Base-by-base conservation (phyloP, 495 filamentous ascomycete species). In the Penicillium odoratum region DNA sequence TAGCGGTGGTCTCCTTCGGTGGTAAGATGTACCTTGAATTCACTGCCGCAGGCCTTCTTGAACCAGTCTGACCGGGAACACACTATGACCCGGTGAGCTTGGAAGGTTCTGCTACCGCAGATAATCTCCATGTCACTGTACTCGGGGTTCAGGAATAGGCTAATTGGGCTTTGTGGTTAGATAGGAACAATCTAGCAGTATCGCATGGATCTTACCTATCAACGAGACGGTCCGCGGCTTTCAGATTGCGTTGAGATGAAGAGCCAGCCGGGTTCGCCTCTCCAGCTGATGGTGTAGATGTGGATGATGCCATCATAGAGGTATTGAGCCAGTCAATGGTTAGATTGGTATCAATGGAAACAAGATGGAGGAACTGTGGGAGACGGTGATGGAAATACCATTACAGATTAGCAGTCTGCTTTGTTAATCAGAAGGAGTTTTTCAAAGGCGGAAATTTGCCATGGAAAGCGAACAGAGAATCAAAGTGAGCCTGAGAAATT, bases 121-220 rank as follows among this genome's bases (percentile, higher is more conserved):
- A 48, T 15, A 10, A 48, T 48, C n/a, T 48, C 5, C 28, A 48
- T 33, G 8, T 48, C 46, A 9, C 46, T 48, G 28, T 48, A 48
- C 6, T 31, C 28, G 3, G 11, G 6, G 11, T n/a, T 31, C 11
- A 48, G 28, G 13, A 48, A 48, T 7, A 48, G 15, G n/a, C 43
- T 46, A 7, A 26, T 46, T 5, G 5, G 2, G 8, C 11, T 48
- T 16, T 8, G 9, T 30, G 15, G 26, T 30, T 29, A 31, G 46
- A 28, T 7, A 2, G 8, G 18, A 28, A 28, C 3, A 47, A 16
- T 3, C 3, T 15, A 40, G 13, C 10, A 4, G 13, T 40, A n/a
- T 13, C 6, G 38, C 1, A 5, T 15, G 2, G 38, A 40, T 3
- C 38, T 40, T 40, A 40, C 38, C 15, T 4, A 40, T 40, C 15